Conservation (phyloP, 2,329 filamentous ascomycete genomes). For the Coleophoma eucalyptorum region DNA sequence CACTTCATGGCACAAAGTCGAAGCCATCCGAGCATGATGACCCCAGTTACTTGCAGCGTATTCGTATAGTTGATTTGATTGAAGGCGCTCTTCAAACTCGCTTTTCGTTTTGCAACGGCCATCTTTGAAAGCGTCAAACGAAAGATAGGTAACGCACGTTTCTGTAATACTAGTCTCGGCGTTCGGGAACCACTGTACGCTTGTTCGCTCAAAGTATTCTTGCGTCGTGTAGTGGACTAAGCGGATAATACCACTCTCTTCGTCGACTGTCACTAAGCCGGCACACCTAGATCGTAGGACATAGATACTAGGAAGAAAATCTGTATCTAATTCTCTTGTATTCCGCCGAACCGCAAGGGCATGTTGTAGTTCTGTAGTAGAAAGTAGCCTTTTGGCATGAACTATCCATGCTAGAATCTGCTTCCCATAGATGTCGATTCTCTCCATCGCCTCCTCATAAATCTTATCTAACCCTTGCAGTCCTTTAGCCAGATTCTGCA, state of each 20-base stretch:
- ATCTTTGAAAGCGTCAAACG: constrained; percentile 18
- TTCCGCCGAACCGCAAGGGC: constrained; percentile 34
- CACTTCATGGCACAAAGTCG: constrained; percentile 23
- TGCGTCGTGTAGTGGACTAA: constrained; percentile 27
- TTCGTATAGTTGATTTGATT: constrained; percentile 18
- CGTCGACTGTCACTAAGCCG: constrained; percentile 20
- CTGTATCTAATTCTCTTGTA: constrained; percentile 25
- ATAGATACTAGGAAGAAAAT: constrained; percentile 27
- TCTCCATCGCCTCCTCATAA: constrained; percentile 37
- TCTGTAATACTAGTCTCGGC: constrained; percentile 14
- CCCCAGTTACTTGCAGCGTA: constrained; percentile 30
- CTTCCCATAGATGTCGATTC: constrained; percentile 34
- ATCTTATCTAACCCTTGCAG: constrained; percentile 29
- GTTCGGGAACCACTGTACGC: constrained; percentile 8
- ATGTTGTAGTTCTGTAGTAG: constrained; percentile 33
- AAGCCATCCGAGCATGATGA: constrained; percentile 20
- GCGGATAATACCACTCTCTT: constrained; percentile 15
- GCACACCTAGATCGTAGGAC: constrained; percentile 19
- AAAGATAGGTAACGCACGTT: constrained; percentile 26
- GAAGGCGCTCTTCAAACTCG: constrained; percentile 18
- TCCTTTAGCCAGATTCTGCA: constrained; percentile 28
- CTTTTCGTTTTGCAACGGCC: constrained; percentile 13
- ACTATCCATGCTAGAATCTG: constrained; percentile 32
- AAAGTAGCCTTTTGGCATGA: constrained; percentile 30
- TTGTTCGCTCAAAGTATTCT: constrained; percentile 21